Evolutionary conservation across 306 rosid species (phyloP).

Genomic region (Hippophae rhamnoides): DNA sequence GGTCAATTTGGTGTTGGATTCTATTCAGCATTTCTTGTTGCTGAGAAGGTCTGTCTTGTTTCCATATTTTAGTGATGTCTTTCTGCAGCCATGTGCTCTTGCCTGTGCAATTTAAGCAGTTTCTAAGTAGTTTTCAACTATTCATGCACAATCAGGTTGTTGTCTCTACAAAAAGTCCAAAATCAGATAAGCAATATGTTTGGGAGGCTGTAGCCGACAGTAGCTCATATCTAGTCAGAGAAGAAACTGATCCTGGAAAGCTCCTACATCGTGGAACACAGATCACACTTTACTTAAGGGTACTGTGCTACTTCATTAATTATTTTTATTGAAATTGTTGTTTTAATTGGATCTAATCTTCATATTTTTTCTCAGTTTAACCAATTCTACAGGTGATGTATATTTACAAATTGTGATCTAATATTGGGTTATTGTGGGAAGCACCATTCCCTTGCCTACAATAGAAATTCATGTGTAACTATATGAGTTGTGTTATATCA

Average conservation of each 20-base stretch:
- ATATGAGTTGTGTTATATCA: too few relatives aligned
- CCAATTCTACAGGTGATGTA: too few relatives aligned
- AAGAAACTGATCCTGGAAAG: slow-evolving; percentile 87
- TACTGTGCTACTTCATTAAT: slow-evolving; percentile 25
- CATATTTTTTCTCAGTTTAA: not conserved
- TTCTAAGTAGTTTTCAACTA: not conserved
- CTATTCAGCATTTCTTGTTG: slow-evolving; percentile 96
- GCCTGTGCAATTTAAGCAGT: not conserved
- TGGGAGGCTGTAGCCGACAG: slow-evolving; percentile 92
- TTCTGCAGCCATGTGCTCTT: not conserved
- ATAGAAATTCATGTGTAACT: too few relatives aligned
- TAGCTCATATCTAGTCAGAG: slow-evolving; percentile 78
- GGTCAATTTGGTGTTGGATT: slow-evolving; percentile 99
- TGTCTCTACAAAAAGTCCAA: slow-evolving; percentile 93
- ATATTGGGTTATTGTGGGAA: too few relatives aligned
- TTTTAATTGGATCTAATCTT: not conserved
- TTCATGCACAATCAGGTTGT: slow-evolving; percentile 48
- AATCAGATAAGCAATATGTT: slow-evolving; percentile 76
- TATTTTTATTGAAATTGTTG: not conserved
- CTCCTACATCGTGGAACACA: slow-evolving; percentile 78
- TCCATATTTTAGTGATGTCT: slow-evolving; percentile 5
- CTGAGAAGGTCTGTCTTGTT: slow-evolving; percentile 59
- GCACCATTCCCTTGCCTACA: too few relatives aligned
- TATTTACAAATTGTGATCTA: too few relatives aligned
- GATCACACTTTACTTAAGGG: slow-evolving; percentile 76